Conservation (phyloP, 106 monocot species). For the Vanilla planifolia region DNA sequence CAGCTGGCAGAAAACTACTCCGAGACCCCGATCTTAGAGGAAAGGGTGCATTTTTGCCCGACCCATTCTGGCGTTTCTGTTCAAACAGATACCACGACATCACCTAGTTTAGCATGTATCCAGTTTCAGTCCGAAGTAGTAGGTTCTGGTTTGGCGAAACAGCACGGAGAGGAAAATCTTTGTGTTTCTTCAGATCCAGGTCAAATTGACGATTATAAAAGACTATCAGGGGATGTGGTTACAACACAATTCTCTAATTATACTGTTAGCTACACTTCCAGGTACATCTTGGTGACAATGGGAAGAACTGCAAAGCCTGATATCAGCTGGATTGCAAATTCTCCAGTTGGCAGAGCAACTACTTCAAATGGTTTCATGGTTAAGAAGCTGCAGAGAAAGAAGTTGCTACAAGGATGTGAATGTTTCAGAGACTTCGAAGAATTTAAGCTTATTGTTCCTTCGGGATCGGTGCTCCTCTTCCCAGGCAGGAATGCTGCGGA, state of each 20-base stretch:
- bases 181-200: too few species aligned
- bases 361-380: constrained; percentile 53
- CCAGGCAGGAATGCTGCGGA: constrained; percentile 39
- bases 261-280: constrained; percentile 23
- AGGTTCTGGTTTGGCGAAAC: too few species aligned
- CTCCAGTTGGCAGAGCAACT: constrained; percentile 27
- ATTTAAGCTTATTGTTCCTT: constrained; percentile 45
- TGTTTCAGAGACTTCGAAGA: constrained; percentile 48
- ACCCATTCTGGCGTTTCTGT: background rate
- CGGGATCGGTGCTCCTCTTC: constrained; percentile 62
- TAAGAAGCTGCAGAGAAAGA: constrained; percentile 46
- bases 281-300: constrained; percentile 27
- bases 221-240: too few species aligned
- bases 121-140: background rate
- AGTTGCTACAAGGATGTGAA: constrained; percentile 5
- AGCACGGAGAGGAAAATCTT: background rate
- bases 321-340: constrained; percentile 27
- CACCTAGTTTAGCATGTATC: background rate
- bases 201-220: background rate
- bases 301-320: constrained; percentile 48
- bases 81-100: background rate
- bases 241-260: constrained; percentile 19
- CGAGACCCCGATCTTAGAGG: background rate
- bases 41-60: background rate
- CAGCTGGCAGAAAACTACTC: background rate